Base-by-base conservation (phyloP, 1,284 basidiomycete genomes). In the Prillingera fragicola region DNA sequence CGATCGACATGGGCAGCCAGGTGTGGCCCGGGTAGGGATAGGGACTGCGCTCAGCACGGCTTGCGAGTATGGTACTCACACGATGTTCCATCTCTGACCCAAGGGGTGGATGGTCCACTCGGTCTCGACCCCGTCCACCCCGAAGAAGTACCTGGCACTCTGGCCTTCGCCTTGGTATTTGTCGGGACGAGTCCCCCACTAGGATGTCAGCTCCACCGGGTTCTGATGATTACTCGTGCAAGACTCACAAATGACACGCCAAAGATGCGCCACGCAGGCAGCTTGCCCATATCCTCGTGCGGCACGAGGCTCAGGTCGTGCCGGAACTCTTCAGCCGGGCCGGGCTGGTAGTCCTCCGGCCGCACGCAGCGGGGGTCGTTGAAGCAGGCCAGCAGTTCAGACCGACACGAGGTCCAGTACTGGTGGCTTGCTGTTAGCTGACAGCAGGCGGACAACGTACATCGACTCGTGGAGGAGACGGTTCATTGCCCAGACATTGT, bases 281-380 rank as follows among this genome's bases (percentile, higher is more conserved):
- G 63, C 18, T 46, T 50, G 3, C 67, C 63, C 10, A 54, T 41
- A 38, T 67, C 62, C 10, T 59, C 51, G 14, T 58, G 46, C 10
- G 60, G 58, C 3, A 69, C 28, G 37, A 9, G 34, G 44, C 8
- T 52, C 27, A 17, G 41, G 49, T 38, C 62, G 45, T 42, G 66
- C 57, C 33, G 50, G 38, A 9, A 32, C 47, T 13, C 39, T 45
- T 15, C 23, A 24, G 44, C 38, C 8, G 49, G 42, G 18, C 60
- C 54, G 6, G 62, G 56, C 21, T 45, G 35, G 45, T 64, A 69
- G 36, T 67, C 59, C 25, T 61, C 60, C 12, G 55, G 55, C 2
- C 62, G 57, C 12, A 65, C 45, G 43, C 69, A 70, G 14, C 62
- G 56, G 2, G 69, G 67, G 40, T 70, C 66, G 21, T 54, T 60